Evolutionary conservation across 345 rosid species (phyloP), one percentile per base, ranked within the genome.

Genomic region (Isatis tinctoria): DNA sequence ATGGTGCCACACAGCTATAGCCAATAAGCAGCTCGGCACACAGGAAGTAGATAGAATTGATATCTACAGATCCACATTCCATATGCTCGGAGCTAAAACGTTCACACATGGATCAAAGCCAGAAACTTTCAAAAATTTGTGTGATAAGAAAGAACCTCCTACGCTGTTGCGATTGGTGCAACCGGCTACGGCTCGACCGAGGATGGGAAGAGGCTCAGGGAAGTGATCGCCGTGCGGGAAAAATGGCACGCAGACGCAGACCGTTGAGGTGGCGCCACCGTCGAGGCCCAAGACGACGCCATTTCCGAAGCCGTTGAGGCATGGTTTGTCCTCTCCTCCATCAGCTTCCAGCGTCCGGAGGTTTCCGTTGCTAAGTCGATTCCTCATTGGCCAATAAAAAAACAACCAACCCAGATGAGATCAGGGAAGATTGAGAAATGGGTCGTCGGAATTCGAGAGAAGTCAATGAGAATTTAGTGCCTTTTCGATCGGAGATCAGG

Each of bases 231-330:
- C 56, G 54, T 47, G 14, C 1, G 69, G 30, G 35, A 41, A 28
- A 53, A 74, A 74, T 16, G 79, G 82, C 1, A 79, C 74, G 69
- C 82, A 79, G 12, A 79, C 79, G 63, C 82, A 79, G 0, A 79
- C 79, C 7, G 82, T 79, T 0, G 79, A 74, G 58, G 82, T 79
- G n/a, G 82, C 79, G 56, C 82, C 82, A 48, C 82, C 82, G 66
- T 79, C 82, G 20, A 79, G 75, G 4, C 79, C 82, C 28, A 79
- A 69, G 11, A 79, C 30, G 33, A 79, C 65, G 44, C 82, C 79
- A 43, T 53, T 32, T 17, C 45, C 73, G 67, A 28, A 70, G 62
- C 82, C 72, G 56, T 67, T 78, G 12, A 45, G 58, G 40, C 8
- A 13, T 14, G 58, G 6, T 32, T 51, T 35, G 18, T 45, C 67